Percentiles rank a stretch among this genome's conserved stretches.
Conservation (phyloP, 140 eudicot species). For the Ambrosia hybrid region DNA sequence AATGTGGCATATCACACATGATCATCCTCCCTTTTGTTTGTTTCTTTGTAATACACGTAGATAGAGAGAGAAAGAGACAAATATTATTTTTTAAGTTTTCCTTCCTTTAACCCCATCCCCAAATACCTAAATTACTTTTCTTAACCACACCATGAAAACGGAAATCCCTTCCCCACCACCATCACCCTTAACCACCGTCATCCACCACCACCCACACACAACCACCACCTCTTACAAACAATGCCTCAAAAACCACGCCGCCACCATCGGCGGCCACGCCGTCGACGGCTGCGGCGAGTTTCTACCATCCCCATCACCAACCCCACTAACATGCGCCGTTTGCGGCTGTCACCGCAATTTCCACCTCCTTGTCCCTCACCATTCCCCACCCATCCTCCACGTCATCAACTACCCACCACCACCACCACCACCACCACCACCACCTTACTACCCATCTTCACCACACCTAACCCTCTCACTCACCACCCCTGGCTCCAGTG, state of each 20-base stretch:
- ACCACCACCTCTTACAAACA: slow-evolving; percentile 31
- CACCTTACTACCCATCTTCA: neutral
- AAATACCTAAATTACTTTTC: slow-evolving; percentile 21
- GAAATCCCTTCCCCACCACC: slow-evolving; percentile 12
- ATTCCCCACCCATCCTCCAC: slow-evolving; percentile 30
- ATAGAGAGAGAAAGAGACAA: slow-evolving; percentile 1
- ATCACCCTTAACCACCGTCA: slow-evolving; percentile 42
- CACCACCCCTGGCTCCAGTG: slow-evolving; percentile 21
- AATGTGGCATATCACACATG: neutral
- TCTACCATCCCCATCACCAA: slow-evolving; percentile 37
- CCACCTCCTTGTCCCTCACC: slow-evolving; percentile 20
- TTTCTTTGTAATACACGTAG: slow-evolving; percentile 15
- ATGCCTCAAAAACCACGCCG: slow-evolving; percentile 52
- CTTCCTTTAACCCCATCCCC: slow-evolving; percentile 30
- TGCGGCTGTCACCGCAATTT: slow-evolving; percentile 62
- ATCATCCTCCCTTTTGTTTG: slow-evolving; percentile 19
- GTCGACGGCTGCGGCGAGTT: slow-evolving; percentile 55
- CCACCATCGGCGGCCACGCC: slow-evolving; percentile 51
- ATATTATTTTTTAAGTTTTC: neutral
- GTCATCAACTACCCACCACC: slow-evolving; percentile 41
- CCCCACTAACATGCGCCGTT: slow-evolving; percentile 55
- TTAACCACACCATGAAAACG: slow-evolving; percentile 26
- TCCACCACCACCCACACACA: slow-evolving; percentile 45
- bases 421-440: slow-evolving; percentile 45
- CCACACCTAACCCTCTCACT: too few relatives aligned